Percentiles rank a stretch among this genome's conserved stretches.
Conservation (phyloP, 148 eudicot genomes). For the Amaranthus palmeri region DNA sequence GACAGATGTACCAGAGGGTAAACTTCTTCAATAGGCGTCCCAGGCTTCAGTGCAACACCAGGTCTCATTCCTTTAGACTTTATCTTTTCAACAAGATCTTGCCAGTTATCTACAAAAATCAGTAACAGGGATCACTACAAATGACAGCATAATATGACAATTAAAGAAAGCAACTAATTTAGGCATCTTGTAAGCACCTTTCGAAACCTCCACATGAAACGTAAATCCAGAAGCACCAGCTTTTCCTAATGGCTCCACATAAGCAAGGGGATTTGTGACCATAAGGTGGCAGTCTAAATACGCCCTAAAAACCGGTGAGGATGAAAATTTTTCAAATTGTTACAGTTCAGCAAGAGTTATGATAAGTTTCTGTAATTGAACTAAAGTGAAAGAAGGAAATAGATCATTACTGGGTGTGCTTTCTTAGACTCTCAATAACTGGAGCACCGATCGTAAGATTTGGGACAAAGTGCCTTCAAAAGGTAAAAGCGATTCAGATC, state of each 20-base stretch:
- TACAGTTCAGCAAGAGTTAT: neutral
- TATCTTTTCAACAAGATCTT: slow-evolving; percentile 66
- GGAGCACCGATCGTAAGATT: slow-evolving; percentile 99
- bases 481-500: slow-evolving; percentile 2
- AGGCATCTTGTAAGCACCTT: slow-evolving; percentile 43
- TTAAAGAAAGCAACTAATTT: neutral
- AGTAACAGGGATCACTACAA: slow-evolving; percentile 6
- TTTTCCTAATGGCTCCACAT: slow-evolving; percentile 86
- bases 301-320: slow-evolving; percentile 45
- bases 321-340: neutral
- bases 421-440: slow-evolving; percentile 86
- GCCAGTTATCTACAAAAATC: slow-evolving; percentile 70
- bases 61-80: slow-evolving; percentile 84
- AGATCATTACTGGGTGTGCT: slow-evolving; percentile 69
- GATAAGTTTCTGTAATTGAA: neutral
- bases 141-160: slow-evolving; percentile 5
- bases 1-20: slow-evolving; percentile 61
- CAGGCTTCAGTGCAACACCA: slow-evolving; percentile 88
- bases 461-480: slow-evolving; percentile 85
- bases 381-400: neutral
- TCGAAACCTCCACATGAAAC: slow-evolving; percentile 83
- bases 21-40: slow-evolving; percentile 85
- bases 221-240: slow-evolving; percentile 99
- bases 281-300: slow-evolving; percentile 98
- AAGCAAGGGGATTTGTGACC: slow-evolving; percentile 93